Evolutionary conservation across 1,284 basidiomycete species (phyloP).

Genomic region (Tremellales sp.): DNA sequence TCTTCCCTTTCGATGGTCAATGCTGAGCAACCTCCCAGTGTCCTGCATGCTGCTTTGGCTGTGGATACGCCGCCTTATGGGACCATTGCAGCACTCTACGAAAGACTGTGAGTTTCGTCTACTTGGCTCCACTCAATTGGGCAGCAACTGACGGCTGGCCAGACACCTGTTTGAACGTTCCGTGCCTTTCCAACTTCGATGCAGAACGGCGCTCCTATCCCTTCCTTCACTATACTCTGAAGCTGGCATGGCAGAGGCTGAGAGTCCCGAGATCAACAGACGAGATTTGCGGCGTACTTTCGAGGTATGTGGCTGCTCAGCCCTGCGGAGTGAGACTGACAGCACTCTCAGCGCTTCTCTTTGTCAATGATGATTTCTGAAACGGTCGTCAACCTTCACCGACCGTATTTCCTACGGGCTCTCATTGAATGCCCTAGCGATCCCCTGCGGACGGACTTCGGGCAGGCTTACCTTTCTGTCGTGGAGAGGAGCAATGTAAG

Average conservation of each 20-base stretch:
- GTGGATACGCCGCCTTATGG: conserved; percentile 21
- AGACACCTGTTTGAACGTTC: conserved; percentile 26
- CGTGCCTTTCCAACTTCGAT: conserved; percentile 27
- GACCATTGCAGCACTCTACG: conserved; percentile 19
- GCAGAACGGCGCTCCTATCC: conserved; percentile 24
- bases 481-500: conserved; percentile 33
- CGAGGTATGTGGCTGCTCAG: conserved; percentile 6
- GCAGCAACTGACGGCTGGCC: conserved; percentile 11
- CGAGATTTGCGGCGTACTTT: conserved; percentile 24
- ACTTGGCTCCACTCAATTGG: neutral
- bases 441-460: conserved; percentile 21
- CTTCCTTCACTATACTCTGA: conserved; percentile 26
- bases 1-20: neutral
- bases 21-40: conserved; percentile 2
- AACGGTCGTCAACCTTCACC: conserved; percentile 26
- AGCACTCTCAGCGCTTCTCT: conserved; percentile 22
- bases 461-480: conserved; percentile 27
- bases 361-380: conserved; percentile 31
- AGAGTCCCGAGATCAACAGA: conserved; percentile 21
- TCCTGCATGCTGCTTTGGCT: conserved; percentile 24
- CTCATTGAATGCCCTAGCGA: conserved; percentile 23
- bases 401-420: conserved; percentile 34
- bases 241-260: conserved; percentile 16
- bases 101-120: conserved; percentile 16
- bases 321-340: neutral